phyloP scores from a whole-genome alignment of 805 yeast genomes.

The Metschnikowia santaceciliae region DNA sequence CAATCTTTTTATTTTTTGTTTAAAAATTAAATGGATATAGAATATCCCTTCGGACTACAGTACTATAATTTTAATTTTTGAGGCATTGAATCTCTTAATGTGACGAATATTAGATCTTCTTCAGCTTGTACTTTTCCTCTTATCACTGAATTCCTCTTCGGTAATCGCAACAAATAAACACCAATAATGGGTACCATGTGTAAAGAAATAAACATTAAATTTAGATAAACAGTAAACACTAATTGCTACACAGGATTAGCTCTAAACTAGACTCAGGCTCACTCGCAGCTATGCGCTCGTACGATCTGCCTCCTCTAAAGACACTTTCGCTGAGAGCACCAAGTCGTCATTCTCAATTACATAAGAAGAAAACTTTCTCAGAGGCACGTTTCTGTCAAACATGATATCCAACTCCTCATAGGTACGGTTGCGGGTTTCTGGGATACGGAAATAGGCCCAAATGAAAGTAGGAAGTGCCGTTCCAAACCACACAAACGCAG shows the following conservation, averaged over 20 bases:
- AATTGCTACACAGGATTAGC: not conserved
- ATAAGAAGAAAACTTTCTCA: conserved; percentile 4
- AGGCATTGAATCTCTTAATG: too few relatives aligned
- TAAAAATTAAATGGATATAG: too few relatives aligned
- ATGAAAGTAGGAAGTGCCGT: conserved; percentile 19
- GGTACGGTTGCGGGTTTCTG: conserved; percentile 9
- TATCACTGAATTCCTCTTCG: not conserved
- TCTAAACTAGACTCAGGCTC: not conserved
- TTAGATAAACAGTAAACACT: not conserved
- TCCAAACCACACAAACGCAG: conserved; percentile 13
- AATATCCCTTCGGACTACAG: too few relatives aligned
- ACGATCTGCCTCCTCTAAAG: not conserved
- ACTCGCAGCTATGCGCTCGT: not conserved
- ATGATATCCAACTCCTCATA: conserved; percentile 12
- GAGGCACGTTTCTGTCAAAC: conserved; percentile 8
- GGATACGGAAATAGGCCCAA: conserved; percentile 26
- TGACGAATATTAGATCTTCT: too few relatives aligned
- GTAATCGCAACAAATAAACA: not conserved
- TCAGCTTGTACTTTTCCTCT: too few relatives aligned
- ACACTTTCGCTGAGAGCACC: conserved; percentile 2
- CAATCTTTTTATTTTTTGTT: too few relatives aligned
- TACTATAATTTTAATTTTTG: too few relatives aligned
- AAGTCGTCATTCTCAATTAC: conserved; percentile 4
- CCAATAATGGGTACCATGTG: not conserved
- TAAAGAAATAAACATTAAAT: not conserved